Conservation (phyloP, 495 filamentous ascomycete species). For the Daldinia concentrica region DNA sequence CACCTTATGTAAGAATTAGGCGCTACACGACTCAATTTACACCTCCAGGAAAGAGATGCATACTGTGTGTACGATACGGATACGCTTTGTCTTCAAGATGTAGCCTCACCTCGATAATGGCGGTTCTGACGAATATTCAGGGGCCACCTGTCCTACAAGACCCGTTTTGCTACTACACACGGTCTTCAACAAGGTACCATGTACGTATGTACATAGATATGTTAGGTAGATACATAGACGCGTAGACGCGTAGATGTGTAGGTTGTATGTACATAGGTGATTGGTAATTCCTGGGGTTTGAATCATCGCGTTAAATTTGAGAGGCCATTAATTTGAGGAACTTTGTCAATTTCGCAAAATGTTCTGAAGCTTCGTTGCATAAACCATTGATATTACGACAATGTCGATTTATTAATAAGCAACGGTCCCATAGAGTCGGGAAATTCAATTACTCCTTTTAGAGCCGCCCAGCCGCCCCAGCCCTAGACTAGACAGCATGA, state of each 20-base stretch:
- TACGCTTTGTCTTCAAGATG: background rate
- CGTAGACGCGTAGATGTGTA: background rate
- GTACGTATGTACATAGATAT: background rate
- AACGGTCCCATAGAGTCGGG: slow-evolving; percentile 36
- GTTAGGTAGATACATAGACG: background rate
- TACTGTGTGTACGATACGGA: slow-evolving; percentile 2
- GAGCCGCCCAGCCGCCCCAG: slow-evolving; percentile 31
- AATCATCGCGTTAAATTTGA: background rate
- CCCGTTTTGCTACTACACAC: background rate
- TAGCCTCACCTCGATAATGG: background rate
- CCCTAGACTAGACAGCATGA: slow-evolving; percentile 22
- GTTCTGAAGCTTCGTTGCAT: slow-evolving; percentile 12
- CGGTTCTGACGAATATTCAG: background rate
- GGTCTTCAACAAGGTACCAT: background rate
- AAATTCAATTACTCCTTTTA: slow-evolving; percentile 36
- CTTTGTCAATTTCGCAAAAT: background rate
- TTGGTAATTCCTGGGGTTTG: background rate
- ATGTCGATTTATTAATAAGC: slow-evolving; percentile 29
- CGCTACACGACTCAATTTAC: background rate
- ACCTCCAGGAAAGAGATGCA: background rate
- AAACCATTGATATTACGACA: slow-evolving; percentile 32
- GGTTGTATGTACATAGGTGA: background rate
- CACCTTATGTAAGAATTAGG: background rate
- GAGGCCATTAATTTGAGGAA: background rate
- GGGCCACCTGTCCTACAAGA: background rate